Evolutionary conservation across 345 rosid species (phyloP), one percentile per base, ranked within the genome.

Genomic region (Anastatica hierochuntica): DNA sequence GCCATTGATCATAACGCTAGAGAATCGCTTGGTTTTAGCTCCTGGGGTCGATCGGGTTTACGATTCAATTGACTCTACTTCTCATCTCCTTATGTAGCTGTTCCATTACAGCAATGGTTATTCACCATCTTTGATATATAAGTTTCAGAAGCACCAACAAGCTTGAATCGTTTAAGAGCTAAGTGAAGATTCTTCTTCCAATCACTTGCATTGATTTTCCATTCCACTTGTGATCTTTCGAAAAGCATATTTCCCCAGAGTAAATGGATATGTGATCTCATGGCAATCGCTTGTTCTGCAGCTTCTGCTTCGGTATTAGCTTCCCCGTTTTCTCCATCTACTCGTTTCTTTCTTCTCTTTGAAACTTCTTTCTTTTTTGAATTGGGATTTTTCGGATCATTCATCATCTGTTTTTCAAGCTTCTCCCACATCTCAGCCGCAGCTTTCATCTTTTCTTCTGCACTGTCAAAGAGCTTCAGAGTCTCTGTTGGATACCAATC

Each of bases 351-450:
- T 72, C 76, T 87, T 46, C 81, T 79, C 70, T 80, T 92, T 12
- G 72, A 58, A 29, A 73, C 44, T 53, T 90, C 95, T 29, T 90
- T 96, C 63, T 70, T 84, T 80, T 86, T 90, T n/a, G n/a, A n/a
- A 77, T 61, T 62, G 38, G 96, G 94, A 63, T 82, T 85, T 63
- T 84, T 84, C 14, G 73, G 61, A 67, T 88, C 95, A 4, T 71
- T 64, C 8, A 62, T 81, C 68, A 83, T 84, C 63, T 77, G 82
- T 58, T 84, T 86, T 75, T 88, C 96, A 60, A 88, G 70, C 79
- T 85, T 92, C 73, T 92, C 98, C 98, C 96, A 92, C 96, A 92
- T 83, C 39, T 72, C 74, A 3, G 96, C 88, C 7, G 98, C 98
- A 43, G 79, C 77, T 74, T 81, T 87, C 96, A 90, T 87, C 77